These are phyloP conservation scores for Tulasnella sp. DNA, from an alignment of 768 basidiomycete species.

Conservation along the genomic window DNA sequence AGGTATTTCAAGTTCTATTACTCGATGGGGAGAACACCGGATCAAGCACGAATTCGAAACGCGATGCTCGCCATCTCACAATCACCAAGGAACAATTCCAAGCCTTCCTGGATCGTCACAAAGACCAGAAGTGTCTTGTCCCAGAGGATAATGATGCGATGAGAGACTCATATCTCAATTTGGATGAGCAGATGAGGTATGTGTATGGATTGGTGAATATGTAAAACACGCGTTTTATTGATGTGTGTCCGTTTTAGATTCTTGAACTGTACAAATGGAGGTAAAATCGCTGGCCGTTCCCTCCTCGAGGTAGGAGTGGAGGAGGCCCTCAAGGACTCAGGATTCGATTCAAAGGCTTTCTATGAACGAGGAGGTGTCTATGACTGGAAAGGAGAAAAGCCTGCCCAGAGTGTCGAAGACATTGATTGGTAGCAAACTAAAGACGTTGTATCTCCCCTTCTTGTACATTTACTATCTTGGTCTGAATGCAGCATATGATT, in stretches of 20 bases:
- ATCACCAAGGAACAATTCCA: constrained; percentile 28
- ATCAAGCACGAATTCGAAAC: constrained; percentile 23
- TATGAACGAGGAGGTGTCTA: constrained; percentile 27
- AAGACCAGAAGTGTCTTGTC: constrained; percentile 23
- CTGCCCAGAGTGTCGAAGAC: too few species aligned
- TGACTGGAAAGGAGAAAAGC: constrained; percentile 26
- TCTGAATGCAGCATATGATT: too few species aligned
- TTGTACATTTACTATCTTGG: too few species aligned
- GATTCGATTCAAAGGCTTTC: constrained; percentile 27
- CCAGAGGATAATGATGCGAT: constrained; percentile 30
- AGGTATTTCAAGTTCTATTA: constrained; percentile 30
- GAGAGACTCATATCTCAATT: constrained; percentile 29
- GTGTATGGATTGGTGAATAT: not conserved
- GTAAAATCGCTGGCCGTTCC: constrained; percentile 25
- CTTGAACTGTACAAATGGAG: constrained; percentile 26
- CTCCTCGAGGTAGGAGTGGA: constrained; percentile 28
- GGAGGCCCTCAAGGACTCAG: constrained; percentile 26
- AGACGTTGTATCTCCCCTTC: too few species aligned
- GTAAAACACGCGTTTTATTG: not conserved
- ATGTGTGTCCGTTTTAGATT: constrained; percentile 18
- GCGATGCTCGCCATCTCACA: constrained; percentile 27
- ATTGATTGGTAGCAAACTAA: constrained; percentile 10
- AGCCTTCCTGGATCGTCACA: constrained; percentile 26
- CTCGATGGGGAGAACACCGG: constrained; percentile 30
- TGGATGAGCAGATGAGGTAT: constrained; percentile 30